These are phyloP conservation scores for Sungouiozyma intestinalis DNA, from an alignment of 805 yeast genomes.

Conservation along the genomic window DNA sequence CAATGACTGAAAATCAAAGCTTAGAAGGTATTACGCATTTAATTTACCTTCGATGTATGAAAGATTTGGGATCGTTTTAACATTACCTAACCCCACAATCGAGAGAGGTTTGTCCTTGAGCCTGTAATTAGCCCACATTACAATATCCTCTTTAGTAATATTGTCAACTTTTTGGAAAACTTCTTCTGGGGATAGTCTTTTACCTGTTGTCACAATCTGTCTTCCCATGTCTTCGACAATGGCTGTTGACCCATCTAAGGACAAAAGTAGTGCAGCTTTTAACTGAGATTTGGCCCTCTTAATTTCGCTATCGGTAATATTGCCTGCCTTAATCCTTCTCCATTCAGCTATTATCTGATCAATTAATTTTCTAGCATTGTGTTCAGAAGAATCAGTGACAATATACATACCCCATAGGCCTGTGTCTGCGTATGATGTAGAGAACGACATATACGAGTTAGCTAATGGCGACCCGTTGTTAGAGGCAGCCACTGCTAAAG, in stretches of 20 bases:
- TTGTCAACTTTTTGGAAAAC: slow-evolving; percentile 56
- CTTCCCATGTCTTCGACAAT: slow-evolving; percentile 97
- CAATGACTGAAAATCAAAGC: not conserved
- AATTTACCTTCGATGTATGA: slow-evolving; percentile 40
- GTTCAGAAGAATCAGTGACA: slow-evolving; percentile 63
- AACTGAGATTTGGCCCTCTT: slow-evolving; percentile 91
- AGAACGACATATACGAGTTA: slow-evolving; percentile 91
- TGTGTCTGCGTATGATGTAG: slow-evolving; percentile 93
- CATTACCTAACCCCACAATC: slow-evolving; percentile 84
- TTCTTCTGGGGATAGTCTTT: slow-evolving; percentile 37
- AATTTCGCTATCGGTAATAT: slow-evolving; percentile 71
- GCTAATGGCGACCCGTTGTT: slow-evolving; percentile 51
- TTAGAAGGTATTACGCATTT: slow-evolving; percentile 3
- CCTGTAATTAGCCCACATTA: slow-evolving; percentile 80
- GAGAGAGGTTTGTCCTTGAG: slow-evolving; percentile 73
- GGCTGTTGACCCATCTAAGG: slow-evolving; percentile 91
- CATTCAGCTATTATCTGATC: slow-evolving; percentile 78
- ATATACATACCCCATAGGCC: slow-evolving; percentile 97
- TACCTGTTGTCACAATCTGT: slow-evolving; percentile 90
- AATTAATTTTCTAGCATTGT: slow-evolving; percentile 54
- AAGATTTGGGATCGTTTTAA: slow-evolving; percentile 59
- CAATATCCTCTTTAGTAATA: slow-evolving; percentile 69
- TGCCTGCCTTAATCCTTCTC: slow-evolving; percentile 75
- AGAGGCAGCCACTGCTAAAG: slow-evolving; percentile 52
- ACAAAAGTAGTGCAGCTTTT: slow-evolving; percentile 80